Conservation (phyloP, 805 yeast species). For the Cyberlindnera sargentensis region DNA sequence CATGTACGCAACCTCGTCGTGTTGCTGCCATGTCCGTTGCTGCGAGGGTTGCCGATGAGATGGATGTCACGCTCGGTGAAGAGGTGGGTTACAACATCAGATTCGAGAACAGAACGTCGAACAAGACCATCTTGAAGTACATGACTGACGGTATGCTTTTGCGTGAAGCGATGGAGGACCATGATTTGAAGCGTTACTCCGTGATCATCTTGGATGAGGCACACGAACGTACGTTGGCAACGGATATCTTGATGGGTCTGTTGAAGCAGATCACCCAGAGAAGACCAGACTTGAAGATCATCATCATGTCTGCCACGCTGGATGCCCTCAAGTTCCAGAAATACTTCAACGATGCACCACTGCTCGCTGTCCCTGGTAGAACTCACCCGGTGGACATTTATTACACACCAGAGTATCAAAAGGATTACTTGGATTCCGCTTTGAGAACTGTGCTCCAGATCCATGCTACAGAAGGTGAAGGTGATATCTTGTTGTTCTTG, state of each 20-base stretch:
- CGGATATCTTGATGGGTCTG: slow-evolving; percentile 76
- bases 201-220: slow-evolving; percentile 96
- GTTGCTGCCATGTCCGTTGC: slow-evolving; percentile 95
- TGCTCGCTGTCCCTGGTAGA: slow-evolving; percentile 86
- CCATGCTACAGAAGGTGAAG: slow-evolving; percentile 62
- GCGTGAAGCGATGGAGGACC: slow-evolving; percentile 76
- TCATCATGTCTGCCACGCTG: slow-evolving; percentile 92
- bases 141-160: slow-evolving; percentile 95
- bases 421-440: slow-evolving; percentile 86
- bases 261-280: slow-evolving; percentile 59
- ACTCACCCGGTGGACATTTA: slow-evolving; percentile 85
- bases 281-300: slow-evolving; percentile 63
- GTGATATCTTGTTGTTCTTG: slow-evolving; percentile 84
- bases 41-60: slow-evolving; percentile 83
- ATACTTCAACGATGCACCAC: slow-evolving; percentile 79
- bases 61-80: slow-evolving; percentile 67
- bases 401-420: slow-evolving; percentile 81
- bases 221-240: slow-evolving; percentile 91
- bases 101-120: slow-evolving; percentile 72
- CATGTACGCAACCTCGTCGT: slow-evolving; percentile 91
- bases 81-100: slow-evolving; percentile 87
- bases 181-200: slow-evolving; percentile 58
- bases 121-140: slow-evolving; percentile 70
- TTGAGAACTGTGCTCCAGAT: slow-evolving; percentile 82
- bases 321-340: slow-evolving; percentile 82